phyloP scores from a whole-genome alignment of 306 rosid genomes.

The peach (Prunus persica) region DNA sequence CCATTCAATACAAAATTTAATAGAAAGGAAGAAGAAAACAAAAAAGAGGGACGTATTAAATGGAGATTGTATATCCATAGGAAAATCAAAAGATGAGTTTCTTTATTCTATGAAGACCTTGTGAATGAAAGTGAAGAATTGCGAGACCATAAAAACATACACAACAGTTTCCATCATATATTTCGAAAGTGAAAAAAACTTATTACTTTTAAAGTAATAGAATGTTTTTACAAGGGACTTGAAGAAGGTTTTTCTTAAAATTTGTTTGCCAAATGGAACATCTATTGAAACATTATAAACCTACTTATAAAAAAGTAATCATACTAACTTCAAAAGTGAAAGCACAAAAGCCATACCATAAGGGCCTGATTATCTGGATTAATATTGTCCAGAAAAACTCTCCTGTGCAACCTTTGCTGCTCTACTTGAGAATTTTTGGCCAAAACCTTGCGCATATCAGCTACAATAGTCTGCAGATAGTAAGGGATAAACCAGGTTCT shows the following conservation, averaged over 20 bases:
- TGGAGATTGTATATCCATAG: background rate
- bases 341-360: conserved; percentile 43
- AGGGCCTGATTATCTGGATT: conserved; percentile 92
- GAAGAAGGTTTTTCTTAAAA: background rate
- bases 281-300: background rate
- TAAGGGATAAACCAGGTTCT: conserved; percentile 19
- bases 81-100: background rate
- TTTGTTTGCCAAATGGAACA: background rate
- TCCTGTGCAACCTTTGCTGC: conserved; percentile 96
- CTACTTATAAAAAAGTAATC: background rate
- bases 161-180: background rate
- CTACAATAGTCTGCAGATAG: conserved; percentile 69
- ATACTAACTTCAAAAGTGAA: background rate
- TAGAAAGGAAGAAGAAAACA: background rate
- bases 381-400: conserved; percentile 78
- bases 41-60: background rate
- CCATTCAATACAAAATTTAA: background rate
- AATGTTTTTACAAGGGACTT: too few species aligned
- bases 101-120: background rate
- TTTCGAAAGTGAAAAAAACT: background rate
- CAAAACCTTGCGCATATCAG: conserved; percentile 98
- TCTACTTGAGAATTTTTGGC: conserved; percentile 96
- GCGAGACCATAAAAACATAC: background rate
- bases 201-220: background rate
- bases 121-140: background rate